Conservation (phyloP, 164 flowering plant species). For the Aristolochia fimbriata region DNA sequence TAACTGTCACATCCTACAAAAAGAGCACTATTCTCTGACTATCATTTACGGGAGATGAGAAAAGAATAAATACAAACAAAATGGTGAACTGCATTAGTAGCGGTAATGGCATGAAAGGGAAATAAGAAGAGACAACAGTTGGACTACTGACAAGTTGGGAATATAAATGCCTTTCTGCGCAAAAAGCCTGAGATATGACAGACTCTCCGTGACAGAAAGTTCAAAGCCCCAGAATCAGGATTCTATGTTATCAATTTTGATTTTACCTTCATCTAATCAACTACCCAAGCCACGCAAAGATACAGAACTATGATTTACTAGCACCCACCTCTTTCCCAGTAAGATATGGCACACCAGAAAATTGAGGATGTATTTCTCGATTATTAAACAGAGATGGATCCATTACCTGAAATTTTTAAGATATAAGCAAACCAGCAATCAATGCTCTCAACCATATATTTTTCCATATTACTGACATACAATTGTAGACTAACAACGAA, state of each 20-base stretch:
- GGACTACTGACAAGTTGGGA: no score
- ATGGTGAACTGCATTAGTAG: no score
- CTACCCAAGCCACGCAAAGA: no score
- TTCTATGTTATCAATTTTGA: no score
- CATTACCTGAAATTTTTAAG: slow-evolving; percentile 16
- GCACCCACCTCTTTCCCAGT: slow-evolving; percentile 29
- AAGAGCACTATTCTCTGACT: slow-evolving; percentile 1
- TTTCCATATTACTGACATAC: neutral
- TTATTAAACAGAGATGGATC: slow-evolving; percentile 18
- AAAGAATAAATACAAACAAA: neutral
- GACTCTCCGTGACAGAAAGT: no score
- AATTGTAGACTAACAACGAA: slow-evolving; percentile 3
- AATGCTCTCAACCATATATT: neutral
- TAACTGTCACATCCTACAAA: slow-evolving; percentile 92
- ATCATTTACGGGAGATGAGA: neutral
- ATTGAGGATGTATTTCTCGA: slow-evolving; percentile 28
- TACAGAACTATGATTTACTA: no score
- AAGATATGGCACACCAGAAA: slow-evolving; percentile 18
- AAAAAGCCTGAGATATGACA: no score
- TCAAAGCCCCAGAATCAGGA: no score
- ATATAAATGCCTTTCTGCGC: no score
- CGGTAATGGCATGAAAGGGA: no score
- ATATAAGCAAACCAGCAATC: slow-evolving; percentile 3
- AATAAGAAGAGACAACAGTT: no score
- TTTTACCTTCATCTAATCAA: no score